Percentiles rank a stretch among this genome's conserved stretches.
Conservation (phyloP, 164 flowering plant species). For the Tinospora cordifolia region DNA sequence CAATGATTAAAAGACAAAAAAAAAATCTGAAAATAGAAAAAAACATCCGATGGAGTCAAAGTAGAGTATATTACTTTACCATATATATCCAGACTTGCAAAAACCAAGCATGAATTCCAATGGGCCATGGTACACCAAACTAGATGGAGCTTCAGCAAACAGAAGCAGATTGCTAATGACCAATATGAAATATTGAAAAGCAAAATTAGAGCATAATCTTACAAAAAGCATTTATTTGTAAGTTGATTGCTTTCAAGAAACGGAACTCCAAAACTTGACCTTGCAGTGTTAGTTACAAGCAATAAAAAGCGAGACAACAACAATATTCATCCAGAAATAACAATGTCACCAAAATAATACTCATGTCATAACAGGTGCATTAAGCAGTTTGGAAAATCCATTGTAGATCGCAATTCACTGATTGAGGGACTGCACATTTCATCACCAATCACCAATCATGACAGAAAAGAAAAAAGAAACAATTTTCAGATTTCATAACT, state of each 20-base stretch:
- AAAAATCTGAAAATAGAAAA: not conserved
- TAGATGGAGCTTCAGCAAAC: not conserved
- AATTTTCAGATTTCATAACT: not conserved
- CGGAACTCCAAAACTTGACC: not conserved
- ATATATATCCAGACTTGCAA: too few relatives aligned
- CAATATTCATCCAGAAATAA: too few relatives aligned
- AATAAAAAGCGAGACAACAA: too few relatives aligned
- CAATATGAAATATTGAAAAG: not conserved
- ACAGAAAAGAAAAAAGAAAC: not conserved
- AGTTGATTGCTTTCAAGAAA: not conserved
- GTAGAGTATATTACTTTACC: too few relatives aligned
- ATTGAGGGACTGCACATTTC: not conserved
- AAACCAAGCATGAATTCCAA: not conserved
- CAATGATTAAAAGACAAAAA: not conserved
- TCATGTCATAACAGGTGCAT: too few relatives aligned
- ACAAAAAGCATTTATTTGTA: too few relatives aligned
- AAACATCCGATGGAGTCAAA: not conserved
- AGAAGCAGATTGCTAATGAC: not conserved
- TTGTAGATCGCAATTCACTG: not conserved
- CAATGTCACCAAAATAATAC: too few relatives aligned
- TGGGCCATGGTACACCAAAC: not conserved
- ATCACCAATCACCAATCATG: not conserved
- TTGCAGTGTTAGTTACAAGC: too few relatives aligned
- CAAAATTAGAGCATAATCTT: not conserved
- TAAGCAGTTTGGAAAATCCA: not conserved